A percentile compares a stretch with the other conserved stretches of the same genome.
These are phyloP conservation scores for Fusarium fracticaudum DNA, from an alignment of 2,329 filamentous ascomycete genomes.

Conservation along the genomic window DNA sequence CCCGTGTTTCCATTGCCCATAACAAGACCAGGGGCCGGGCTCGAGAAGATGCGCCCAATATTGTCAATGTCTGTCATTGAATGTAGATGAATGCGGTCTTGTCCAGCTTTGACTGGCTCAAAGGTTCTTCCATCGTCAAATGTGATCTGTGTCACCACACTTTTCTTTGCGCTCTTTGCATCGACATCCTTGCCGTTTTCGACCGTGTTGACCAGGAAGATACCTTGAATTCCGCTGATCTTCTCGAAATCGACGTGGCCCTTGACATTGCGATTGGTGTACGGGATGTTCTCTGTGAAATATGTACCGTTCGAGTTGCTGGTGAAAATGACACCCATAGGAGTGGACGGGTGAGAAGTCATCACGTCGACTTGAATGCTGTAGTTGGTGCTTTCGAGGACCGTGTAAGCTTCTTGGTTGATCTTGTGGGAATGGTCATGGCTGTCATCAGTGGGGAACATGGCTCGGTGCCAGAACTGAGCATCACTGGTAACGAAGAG, in stretches of 20 bases:
- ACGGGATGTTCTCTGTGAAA: slow-evolving; percentile 89
- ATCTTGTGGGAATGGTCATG: slow-evolving; percentile 73
- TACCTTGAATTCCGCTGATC: slow-evolving; percentile 88
- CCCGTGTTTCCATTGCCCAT: slow-evolving; percentile 96
- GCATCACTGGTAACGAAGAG: slow-evolving; percentile 90
- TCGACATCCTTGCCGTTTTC: slow-evolving; percentile 84
- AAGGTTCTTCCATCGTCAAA: slow-evolving; percentile 96
- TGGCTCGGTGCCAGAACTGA: slow-evolving; percentile 86
- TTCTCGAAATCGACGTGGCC: slow-evolving; percentile 96
- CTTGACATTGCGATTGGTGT: slow-evolving; percentile 83
- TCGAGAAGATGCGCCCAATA: slow-evolving; percentile 88
- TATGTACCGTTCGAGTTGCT: slow-evolving; percentile 98
- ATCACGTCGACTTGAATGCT: slow-evolving; percentile 97
- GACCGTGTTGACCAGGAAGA: slow-evolving; percentile 89
- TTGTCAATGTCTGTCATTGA: slow-evolving; percentile 89
- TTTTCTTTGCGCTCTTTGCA: slow-evolving; percentile 65
- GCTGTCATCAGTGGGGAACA: slow-evolving; percentile 84
- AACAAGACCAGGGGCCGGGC: slow-evolving; percentile 88
- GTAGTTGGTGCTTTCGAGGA: slow-evolving; percentile 96
- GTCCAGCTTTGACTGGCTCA: slow-evolving; percentile 73
- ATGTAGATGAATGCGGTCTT: slow-evolving; percentile 83
- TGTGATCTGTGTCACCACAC: slow-evolving; percentile 83
- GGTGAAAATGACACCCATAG: slow-evolving; percentile 90
- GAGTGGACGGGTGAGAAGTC: slow-evolving; percentile 69
- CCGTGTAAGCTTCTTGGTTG: slow-evolving; percentile 88